phyloP scores from a whole-genome alignment of 2,329 filamentous ascomycete species.

The Stromatinia cepivora region DNA sequence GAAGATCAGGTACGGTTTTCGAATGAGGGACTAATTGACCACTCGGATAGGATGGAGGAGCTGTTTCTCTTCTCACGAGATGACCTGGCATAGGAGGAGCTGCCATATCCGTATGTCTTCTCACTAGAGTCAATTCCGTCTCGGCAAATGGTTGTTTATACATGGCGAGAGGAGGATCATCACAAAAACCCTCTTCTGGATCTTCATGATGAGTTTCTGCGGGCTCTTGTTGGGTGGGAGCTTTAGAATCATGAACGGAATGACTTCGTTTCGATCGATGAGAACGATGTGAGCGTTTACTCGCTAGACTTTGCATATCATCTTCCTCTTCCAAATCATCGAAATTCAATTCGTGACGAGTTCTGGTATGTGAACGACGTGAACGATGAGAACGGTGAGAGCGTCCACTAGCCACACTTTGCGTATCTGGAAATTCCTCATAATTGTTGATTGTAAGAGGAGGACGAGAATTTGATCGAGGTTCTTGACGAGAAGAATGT shows the following conservation, averaged over 20 bases:
- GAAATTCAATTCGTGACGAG: slow-evolving; percentile 10
- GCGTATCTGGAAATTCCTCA: slow-evolving; percentile 14
- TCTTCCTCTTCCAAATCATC: slow-evolving; percentile 17
- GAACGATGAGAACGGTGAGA: slow-evolving; percentile 27
- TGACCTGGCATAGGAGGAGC: not conserved
- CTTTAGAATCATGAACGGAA: slow-evolving; percentile 18
- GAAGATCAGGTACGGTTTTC: slow-evolving; percentile 32
- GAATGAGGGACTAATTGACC: slow-evolving; percentile 22
- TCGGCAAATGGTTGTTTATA: slow-evolving; percentile 34
- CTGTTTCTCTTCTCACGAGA: slow-evolving; percentile 19
- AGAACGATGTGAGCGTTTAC: slow-evolving; percentile 26
- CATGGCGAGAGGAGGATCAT: slow-evolving; percentile 12
- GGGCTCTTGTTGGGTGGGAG: slow-evolving; percentile 24
- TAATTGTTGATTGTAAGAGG: slow-evolving; percentile 19
- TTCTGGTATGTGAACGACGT: slow-evolving; percentile 17
- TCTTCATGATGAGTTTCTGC: slow-evolving; percentile 27
- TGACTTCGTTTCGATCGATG: slow-evolving; percentile 22
- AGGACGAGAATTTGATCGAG: slow-evolving; percentile 20
- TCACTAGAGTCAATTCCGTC: slow-evolving; percentile 15
- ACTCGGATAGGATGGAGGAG: slow-evolving; percentile 3
- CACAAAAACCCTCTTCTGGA: slow-evolving; percentile 4
- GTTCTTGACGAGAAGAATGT: slow-evolving; percentile 24
- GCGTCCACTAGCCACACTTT: slow-evolving; percentile 20
- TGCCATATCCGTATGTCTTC: slow-evolving; percentile 36
- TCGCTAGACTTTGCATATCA: slow-evolving; percentile 19